Percentiles rank a stretch among this genome's conserved stretches.
phyloP scores from a whole-genome alignment of 2,329 filamentous ascomycete genomes.

The Pezicula radicicola region DNA sequence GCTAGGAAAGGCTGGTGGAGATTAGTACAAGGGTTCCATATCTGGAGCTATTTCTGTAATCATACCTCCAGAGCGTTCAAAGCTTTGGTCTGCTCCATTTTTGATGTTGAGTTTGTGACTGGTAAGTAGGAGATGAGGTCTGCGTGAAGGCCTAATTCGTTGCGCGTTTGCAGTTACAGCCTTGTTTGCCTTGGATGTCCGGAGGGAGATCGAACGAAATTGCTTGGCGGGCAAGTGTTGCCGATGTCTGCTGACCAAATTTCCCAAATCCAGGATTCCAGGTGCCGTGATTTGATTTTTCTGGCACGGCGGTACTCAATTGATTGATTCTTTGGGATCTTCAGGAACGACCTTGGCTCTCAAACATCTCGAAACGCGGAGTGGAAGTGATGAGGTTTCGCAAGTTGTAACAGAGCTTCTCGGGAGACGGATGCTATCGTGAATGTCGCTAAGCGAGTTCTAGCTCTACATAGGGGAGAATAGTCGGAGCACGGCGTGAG shows the following conservation, averaged over 20 bases:
- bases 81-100: conserved; percentile 73
- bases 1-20: conserved; percentile 78
- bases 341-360: too few relatives aligned
- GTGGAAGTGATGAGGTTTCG: too few relatives aligned
- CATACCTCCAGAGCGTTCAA: conserved; percentile 61
- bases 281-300: background rate
- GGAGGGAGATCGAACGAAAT: background rate
- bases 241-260: background rate
- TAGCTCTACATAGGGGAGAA: too few relatives aligned
- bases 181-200: background rate
- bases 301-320: too few relatives aligned
- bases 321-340: too few relatives aligned
- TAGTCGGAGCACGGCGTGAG: too few relatives aligned
- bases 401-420: too few relatives aligned
- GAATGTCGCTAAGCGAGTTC: too few relatives aligned
- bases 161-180: conserved; percentile 7
- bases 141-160: conserved; percentile 2
- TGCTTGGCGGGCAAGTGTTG: conserved; percentile 7
- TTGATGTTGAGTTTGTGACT: conserved; percentile 8
- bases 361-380: too few relatives aligned
- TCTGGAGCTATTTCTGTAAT: background rate
- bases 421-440: too few relatives aligned
- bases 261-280: background rate
- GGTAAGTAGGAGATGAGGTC: background rate
- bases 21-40: conserved; percentile 23